phyloP scores from a whole-genome alignment of 495 filamentous ascomycete genomes.

The Penicillium diatomitis region DNA sequence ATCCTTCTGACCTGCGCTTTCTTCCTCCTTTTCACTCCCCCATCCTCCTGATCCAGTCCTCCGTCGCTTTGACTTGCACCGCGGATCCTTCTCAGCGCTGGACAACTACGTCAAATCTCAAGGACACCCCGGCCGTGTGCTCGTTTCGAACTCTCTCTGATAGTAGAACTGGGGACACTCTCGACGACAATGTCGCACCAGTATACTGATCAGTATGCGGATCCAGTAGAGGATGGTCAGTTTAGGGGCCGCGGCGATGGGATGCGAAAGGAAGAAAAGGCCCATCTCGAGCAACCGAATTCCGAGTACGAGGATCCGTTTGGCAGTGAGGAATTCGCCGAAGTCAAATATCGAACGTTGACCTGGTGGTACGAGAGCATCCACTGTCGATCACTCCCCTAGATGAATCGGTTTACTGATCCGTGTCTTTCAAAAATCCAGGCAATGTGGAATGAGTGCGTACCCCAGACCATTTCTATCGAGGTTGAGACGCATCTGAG shows the following conservation, averaged over 20 bases:
- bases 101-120: too few species aligned
- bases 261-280: not conserved
- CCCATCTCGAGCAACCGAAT: not conserved
- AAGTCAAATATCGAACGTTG: conserved; percentile 26
- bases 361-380: conserved; percentile 22
- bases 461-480: not conserved
- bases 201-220: not conserved
- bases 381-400: not conserved
- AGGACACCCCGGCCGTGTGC: too few species aligned
- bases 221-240: not conserved
- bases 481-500: not conserved
- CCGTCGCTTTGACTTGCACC: too few species aligned
- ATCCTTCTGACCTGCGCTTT: too few species aligned
- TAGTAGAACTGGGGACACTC: not conserved
- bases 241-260: not conserved
- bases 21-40: too few species aligned
- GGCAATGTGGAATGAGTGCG: conserved; percentile 22
- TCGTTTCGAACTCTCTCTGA: not conserved
- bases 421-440: not conserved
- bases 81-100: too few species aligned
- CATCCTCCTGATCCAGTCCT: too few species aligned
- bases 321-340: conserved; percentile 16
- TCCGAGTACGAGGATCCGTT: conserved; percentile 13
- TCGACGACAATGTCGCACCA: not conserved
- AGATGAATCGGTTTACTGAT: not conserved